Conservation (phyloP, 2,329 filamentous ascomycete species). For the Fusarium zealandicum region DNA sequence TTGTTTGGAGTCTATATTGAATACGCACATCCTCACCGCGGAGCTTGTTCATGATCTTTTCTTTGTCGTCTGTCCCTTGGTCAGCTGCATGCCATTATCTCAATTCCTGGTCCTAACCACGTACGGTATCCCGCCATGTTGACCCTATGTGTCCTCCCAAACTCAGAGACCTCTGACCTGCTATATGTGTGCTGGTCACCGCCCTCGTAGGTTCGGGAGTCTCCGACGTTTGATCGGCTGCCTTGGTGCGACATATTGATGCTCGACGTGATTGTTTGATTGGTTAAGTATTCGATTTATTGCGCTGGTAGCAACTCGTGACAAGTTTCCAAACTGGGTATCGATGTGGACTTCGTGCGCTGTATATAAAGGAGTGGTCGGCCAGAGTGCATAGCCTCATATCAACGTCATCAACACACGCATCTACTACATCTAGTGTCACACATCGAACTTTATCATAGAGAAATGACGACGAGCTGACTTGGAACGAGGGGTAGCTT, state of each 20-base stretch:
- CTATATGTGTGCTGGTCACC: conserved; percentile 27
- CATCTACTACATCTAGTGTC: no score
- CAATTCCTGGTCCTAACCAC: no score
- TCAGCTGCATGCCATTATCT: neutral
- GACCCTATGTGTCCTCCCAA: conserved; percentile 8
- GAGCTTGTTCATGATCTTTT: conserved; percentile 26
- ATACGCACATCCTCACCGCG: conserved; percentile 10
- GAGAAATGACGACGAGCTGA: no score
- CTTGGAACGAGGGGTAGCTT: neutral
- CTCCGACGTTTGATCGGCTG: conserved; percentile 20
- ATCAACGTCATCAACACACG: neutral
- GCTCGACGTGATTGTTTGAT: neutral
- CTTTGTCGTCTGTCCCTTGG: conserved; percentile 3
- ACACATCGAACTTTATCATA: neutral
- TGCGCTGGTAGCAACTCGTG: no score
- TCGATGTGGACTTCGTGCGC: neutral
- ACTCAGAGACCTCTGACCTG: conserved; percentile 2
- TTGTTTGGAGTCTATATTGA: fast-evolving
- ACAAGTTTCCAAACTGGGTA: no score
- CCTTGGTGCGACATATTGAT: conserved; percentile 7
- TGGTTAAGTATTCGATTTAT: no score
- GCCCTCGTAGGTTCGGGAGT: conserved; percentile 15
- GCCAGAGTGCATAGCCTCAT: neutral
- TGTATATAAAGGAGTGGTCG: neutral
- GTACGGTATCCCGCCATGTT: conserved; percentile 24